Percentiles rank a stretch among this genome's conserved stretches.
Conservation (phyloP, 2,329 filamentous ascomycete genomes). For the Ophiostoma sp. region DNA sequence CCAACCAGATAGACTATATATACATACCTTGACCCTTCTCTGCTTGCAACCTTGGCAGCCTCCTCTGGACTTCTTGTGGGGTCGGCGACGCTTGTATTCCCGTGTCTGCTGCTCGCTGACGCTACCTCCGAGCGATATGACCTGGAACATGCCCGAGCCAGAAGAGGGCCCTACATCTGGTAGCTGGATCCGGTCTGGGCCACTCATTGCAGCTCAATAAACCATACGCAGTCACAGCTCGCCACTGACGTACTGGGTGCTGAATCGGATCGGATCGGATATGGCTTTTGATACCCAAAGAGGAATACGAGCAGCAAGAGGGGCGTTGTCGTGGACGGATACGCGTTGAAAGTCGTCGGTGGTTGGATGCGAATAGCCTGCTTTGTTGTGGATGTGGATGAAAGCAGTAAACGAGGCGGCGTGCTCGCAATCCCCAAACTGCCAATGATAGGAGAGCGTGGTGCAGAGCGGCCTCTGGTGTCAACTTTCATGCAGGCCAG, state of each 20-base stretch:
- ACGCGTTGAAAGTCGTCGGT: not conserved
- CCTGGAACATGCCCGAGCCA: slow-evolving; percentile 28
- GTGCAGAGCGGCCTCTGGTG: not conserved
- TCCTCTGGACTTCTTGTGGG: slow-evolving; percentile 28
- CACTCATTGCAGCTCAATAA: slow-evolving; percentile 22
- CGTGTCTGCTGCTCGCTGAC: slow-evolving; percentile 27
- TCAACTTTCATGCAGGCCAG: not conserved
- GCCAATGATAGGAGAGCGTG: not conserved
- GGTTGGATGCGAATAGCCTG: not conserved
- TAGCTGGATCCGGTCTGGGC: slow-evolving; percentile 16
- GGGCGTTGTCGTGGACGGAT: not conserved
- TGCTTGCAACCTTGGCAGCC: slow-evolving; percentile 30
- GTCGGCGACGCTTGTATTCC: slow-evolving; percentile 28
- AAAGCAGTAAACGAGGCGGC: not conserved
- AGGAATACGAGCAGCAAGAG: slow-evolving; percentile 13
- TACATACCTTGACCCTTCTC: slow-evolving; percentile 29
- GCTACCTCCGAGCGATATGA: slow-evolving; percentile 26
- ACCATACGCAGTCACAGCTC: not conserved
- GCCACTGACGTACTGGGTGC: not conserved
- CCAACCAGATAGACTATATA: not conserved
- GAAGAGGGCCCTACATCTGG: slow-evolving; percentile 16
- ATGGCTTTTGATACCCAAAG: slow-evolving; percentile 1
- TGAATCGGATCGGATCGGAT: not conserved
- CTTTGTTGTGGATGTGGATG: not conserved
- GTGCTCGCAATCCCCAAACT: no score